Base-by-base conservation (phyloP, 805 yeast species). In the Peterozyma toletana region DNA sequence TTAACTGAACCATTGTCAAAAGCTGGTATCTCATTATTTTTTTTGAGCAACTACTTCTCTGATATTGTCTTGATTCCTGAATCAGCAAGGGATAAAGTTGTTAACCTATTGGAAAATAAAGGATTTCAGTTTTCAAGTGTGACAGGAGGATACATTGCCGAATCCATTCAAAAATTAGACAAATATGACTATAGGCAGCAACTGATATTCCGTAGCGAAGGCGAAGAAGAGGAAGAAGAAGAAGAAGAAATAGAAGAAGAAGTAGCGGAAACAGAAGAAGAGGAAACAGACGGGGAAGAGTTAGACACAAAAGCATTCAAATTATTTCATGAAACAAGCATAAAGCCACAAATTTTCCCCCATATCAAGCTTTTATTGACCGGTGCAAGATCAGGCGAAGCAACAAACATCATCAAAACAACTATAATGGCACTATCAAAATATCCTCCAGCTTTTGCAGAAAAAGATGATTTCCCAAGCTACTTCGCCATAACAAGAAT, bases 31-130 rank as follows among this genome's bases (percentile, higher is more conserved):
- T 71, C 86, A 2, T 64, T 81, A 31, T 80, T 78, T 54, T 81
- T 80, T 58, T 57, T 81, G 30, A 71, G 80, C 14, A 77, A 80
- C 31, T 83, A 80, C 58, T 80, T 78, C 57, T 73, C 79, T 35
- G 85, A 80, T 57, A 75, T 77, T 39, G 80, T 81, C 17, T 61
- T 81, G 39, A 67, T 80, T n/a, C 87, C 87, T 0, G 57, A 56
- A 33, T 51, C 54, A 5, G 64, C 67, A 6, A 68, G 70, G 48
- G 64, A 60, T 1, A 64, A 68, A 44, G 84, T 78, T 2, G 57
- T 74, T 3, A 52, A 55, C 30, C 67, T 77, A 3, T 57, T 80
- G 35, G 66, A 71, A 14, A 59, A 59, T 31, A 61, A 65, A 36
- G 63, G 68, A 37, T 76, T 75, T 52, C 57, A 58, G 34, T 74